phyloP scores from a whole-genome alignment of 2,329 filamentous ascomycete genomes.

The Fusarium virguliforme region DNA sequence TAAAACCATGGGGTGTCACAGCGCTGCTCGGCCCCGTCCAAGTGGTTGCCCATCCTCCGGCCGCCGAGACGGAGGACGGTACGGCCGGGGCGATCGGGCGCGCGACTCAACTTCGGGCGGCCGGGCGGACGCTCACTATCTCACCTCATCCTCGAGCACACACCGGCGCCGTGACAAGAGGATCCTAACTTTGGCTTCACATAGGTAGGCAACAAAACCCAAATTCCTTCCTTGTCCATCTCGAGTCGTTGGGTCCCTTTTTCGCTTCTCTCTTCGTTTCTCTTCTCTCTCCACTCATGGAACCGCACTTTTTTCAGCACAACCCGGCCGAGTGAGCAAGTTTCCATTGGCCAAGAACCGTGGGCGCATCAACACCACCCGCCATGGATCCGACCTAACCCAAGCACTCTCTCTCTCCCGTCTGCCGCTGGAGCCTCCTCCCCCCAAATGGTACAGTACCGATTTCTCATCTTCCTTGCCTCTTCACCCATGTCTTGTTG shows the following conservation, averaged over 20 bases:
- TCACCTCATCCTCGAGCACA: slow-evolving; percentile 17
- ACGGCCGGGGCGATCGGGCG: slow-evolving; percentile 33
- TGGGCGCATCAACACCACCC: slow-evolving; percentile 47
- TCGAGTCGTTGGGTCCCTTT: slow-evolving; percentile 11
- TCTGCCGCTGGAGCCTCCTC: slow-evolving; percentile 9
- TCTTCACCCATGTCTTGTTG: slow-evolving; percentile 19
- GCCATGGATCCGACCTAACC: slow-evolving; percentile 6
- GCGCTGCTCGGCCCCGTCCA: slow-evolving; percentile 32
- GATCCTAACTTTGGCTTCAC: neutral
- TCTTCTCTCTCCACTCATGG: slow-evolving; percentile 27
- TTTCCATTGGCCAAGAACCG: slow-evolving; percentile 61
- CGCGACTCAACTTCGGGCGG: slow-evolving; percentile 27
- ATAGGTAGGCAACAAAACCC: neutral
- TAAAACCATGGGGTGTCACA: slow-evolving; percentile 9
- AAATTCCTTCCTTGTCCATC: neutral
- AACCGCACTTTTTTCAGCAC: slow-evolving; percentile 45
- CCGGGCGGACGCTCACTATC: slow-evolving; percentile 11
- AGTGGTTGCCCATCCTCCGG: slow-evolving; percentile 24
- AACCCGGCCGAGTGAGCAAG: slow-evolving; percentile 60
- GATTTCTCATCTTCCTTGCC: slow-evolving; percentile 26
- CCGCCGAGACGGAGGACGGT: slow-evolving; percentile 37
- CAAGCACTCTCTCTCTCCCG: slow-evolving; percentile 29
- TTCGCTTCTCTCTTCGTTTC: slow-evolving; percentile 25
- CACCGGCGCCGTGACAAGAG: neutral
- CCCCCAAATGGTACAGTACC: slow-evolving; percentile 9